Base-by-base conservation (phyloP, 1,284 basidiomycete genomes). In the Rhodofomes roseus region DNA sequence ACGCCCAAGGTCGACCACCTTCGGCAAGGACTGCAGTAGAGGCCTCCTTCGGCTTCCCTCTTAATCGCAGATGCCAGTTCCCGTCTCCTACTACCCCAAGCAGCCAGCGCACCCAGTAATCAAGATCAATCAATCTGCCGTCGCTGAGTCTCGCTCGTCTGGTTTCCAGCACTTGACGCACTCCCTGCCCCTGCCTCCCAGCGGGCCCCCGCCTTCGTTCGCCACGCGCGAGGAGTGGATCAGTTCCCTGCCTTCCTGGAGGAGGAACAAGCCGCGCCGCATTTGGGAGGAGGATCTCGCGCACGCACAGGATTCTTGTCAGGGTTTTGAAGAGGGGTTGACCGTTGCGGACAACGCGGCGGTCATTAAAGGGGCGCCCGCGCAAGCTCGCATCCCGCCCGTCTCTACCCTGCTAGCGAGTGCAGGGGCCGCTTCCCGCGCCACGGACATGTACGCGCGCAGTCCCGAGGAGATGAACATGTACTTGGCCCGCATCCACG, bases 381-480 rank as follows among this genome's bases (percentile, higher is more conserved):
- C 85, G 82, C 80, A 89, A 82, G 85, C 86, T 83, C 86, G 85
- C 79, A 81, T 87, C 86, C 86, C 87, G 86, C 89, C 89, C 88
- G 74, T 80, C 74, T 77, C 75, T 63, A 74, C 65, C 57, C 63
- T 68, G 50, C 52, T 68, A 44, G 62, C 63, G 27, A 59, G 55
- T 55, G 60, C 63, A 23, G 58, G 59, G 51, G 57, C 54, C 37
- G 59, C 55, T 25, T 48, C 57, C n/a, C 39, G 60, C 27, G 39
- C 46, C 34, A 53, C 57, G 58, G 59, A 63, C 55, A 65, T 67
- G 68, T 68, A 69, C 54, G 50, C 51, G 54, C 72, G 63, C 46
- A 77, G 79, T 54, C 67, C 67, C 41, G 79, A 79, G 63, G 77
- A 80, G 62, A 79, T 80, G 74, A 71, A 70, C 62, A 62, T 63